Evolutionary conservation across 1,284 basidiomycete species (phyloP), one percentile per base, ranked within the genome.

Genomic region (Anthracocystis walkeri): DNA sequence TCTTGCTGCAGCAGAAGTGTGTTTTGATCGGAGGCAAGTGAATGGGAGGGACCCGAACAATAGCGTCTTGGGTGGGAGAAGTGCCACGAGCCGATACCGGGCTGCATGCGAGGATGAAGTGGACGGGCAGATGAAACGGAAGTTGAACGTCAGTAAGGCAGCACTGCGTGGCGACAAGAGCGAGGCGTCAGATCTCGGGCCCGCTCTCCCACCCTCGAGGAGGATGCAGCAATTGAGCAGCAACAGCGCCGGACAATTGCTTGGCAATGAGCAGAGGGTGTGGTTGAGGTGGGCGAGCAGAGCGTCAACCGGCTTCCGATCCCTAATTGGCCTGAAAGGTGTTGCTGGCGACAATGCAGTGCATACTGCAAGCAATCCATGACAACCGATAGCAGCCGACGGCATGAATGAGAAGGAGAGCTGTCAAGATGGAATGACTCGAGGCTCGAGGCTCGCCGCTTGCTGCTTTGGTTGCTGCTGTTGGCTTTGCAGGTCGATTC

Each of bases 101-200:
- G 29, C 65, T 68, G 65, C 60, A 63, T 55, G 35, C 23, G 23
- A 44, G 53, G 29, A 59, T 40, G 65, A 68, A 63, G 55, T 27
- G 44, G 14, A 14, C 21, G 38, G 5, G 23, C 31, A 35, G 54
- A 68, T 58, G 59, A 58, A 53, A 31, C 49, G 46, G 56, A 23
- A 55, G 58, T 62, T 61, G 58, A 21, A 18, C 7, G 54, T 67
- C 50, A 68, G 60, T 63, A 29, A 57, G 38, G 25, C 14, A 52
- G 40, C 54, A 58, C 44, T 68, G 49, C 54, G 48, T 68, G 44
- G 44, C 49, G 50, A 52, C 44, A 38, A 18, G 20, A 12, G 31
- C 49, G 21, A 38, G 29, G 38, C 35, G 27, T 31, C 23, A 38
- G 14, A 50, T 21, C 11, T 48, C 25, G 44, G 25, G 14, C 21